Evolutionary conservation across 305 asterid species (phyloP).

Genomic region (Fraxinus angustifolia): DNA sequence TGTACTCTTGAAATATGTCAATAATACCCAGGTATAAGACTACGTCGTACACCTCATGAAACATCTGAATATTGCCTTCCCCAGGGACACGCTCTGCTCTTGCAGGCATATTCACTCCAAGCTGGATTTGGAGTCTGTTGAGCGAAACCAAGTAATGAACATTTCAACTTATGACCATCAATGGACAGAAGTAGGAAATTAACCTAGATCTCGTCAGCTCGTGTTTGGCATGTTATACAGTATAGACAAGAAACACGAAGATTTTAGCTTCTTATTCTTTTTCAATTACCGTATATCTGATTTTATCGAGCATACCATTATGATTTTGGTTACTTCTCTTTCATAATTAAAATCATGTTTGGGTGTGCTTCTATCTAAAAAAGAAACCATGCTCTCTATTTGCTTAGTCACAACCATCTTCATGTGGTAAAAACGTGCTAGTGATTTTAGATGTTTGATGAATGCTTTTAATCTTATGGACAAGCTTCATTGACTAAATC

Average conservation of each 20-base stretch:
- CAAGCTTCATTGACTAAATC: background rate
- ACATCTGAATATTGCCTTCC: conserved; percentile 38
- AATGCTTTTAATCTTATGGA: background rate
- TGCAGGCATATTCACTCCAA: conserved; percentile 99
- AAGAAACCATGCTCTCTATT: background rate
- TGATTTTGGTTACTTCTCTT: background rate
- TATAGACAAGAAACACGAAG: background rate
- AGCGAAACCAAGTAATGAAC: background rate
- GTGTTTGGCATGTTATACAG: background rate
- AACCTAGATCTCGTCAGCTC: background rate
- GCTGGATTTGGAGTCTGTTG: conserved; percentile 87
- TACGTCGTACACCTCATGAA: conserved; percentile 84
- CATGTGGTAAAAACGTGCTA: background rate
- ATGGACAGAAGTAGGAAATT: background rate
- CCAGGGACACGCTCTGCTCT: conserved; percentile 74
- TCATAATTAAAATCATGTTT: background rate
- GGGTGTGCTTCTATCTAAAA: background rate
- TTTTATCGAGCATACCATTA: background rate
- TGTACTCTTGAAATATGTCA: conserved; percentile 95
- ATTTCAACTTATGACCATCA: background rate
- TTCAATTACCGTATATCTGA: background rate
- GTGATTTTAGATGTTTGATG: background rate
- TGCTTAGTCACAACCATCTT: background rate
- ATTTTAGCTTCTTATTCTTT: background rate
- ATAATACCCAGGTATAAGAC: conserved; percentile 84